These are phyloP conservation scores for Neolecta irregularis DNA, from an alignment of 1,139 yeast species.

Conservation along the genomic window DNA sequence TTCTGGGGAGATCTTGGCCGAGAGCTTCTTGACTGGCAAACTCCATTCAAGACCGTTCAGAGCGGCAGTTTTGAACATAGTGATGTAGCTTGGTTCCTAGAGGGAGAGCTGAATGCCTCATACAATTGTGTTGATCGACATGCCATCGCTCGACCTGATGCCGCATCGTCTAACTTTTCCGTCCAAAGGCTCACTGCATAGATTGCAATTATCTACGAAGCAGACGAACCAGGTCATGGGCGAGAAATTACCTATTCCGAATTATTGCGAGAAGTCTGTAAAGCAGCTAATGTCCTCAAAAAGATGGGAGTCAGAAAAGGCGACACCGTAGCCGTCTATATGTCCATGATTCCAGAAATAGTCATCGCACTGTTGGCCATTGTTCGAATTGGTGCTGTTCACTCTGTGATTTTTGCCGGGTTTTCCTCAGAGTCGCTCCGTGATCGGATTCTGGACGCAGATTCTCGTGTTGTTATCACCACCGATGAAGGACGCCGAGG, in stretches of 20 bases:
- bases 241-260: slow-evolving; percentile 68
- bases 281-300: slow-evolving; percentile 72
- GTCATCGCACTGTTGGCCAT: slow-evolving; percentile 87
- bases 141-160: slow-evolving; percentile 73
- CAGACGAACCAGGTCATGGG: slow-evolving; percentile 70
- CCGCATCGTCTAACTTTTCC: slow-evolving; percentile 22
- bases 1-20: slow-evolving; percentile 77
- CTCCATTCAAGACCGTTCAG: slow-evolving; percentile 57
- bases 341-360: slow-evolving; percentile 97
- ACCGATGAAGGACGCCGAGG: slow-evolving; percentile 96
- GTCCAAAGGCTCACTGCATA: slow-evolving; percentile 4
- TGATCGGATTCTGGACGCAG: slow-evolving; percentile 83
- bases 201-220: slow-evolving; percentile 78
- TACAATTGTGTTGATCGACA: slow-evolving; percentile 96
- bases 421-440: slow-evolving; percentile 85
- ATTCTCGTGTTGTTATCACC: slow-evolving; percentile 77
- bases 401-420: slow-evolving; percentile 93
- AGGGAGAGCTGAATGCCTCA: slow-evolving; percentile 85
- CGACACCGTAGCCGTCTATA: slow-evolving; percentile 88
- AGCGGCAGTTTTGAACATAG: slow-evolving; percentile 60
- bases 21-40: slow-evolving; percentile 71
- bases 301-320: slow-evolving; percentile 85
- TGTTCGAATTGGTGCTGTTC: slow-evolving; percentile 89
- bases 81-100: slow-evolving; percentile 82
- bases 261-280: slow-evolving; percentile 70